Base-by-base conservation (phyloP, 345 rosid genomes). In the Litchi chinensis region DNA sequence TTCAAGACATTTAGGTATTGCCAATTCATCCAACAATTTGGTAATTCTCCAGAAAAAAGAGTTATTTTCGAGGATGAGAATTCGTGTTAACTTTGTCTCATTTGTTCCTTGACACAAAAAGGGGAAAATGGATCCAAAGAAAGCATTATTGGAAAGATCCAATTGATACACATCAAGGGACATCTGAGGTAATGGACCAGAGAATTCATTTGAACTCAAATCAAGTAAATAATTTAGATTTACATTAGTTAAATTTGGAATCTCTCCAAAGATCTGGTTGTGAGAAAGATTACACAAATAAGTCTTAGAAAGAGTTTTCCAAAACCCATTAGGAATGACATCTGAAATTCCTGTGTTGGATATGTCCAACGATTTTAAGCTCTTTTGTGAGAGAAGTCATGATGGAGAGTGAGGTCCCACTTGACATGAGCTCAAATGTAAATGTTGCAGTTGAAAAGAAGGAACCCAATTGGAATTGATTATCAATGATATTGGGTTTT, bases 341-440 rank as follows among this genome's bases (percentile, higher is more conserved):
- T 77, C 87, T 44, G 80, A 70, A 75, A 87, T 79, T 13, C 40
- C 72, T 18, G 83, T 37, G 22, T 59, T 24, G 0, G 88, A 82
- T 24, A 87, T 43, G 65, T 87, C 84, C 22, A 87, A 79, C 7
- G 18, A 24, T 5, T 8, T 5, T 11, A 63, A 50, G 8, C 24
- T n/a, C 1, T 7, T 73, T 22, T 75, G 84, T 56, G 69, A n/a
- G 28, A 4, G 77, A 69, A 87, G 62, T 87, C 87, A 87, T 5
- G 12, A 5, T 0, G 87, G 89, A 18, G 85, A 87, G 9, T 3
- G 12, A 32, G 85, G 81, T 18, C 88, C 88, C 13, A 81, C 5
- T 10, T 48, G 67, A 71, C 85, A 79, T 8, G 83, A 80, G 0
- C 60, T 16, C 28, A 87, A 39, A 10, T 15, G 9, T 41, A 87